Base-by-base conservation (phyloP, 2,329 filamentous ascomycete genomes). In the Phaeosphaeria sp. region DNA sequence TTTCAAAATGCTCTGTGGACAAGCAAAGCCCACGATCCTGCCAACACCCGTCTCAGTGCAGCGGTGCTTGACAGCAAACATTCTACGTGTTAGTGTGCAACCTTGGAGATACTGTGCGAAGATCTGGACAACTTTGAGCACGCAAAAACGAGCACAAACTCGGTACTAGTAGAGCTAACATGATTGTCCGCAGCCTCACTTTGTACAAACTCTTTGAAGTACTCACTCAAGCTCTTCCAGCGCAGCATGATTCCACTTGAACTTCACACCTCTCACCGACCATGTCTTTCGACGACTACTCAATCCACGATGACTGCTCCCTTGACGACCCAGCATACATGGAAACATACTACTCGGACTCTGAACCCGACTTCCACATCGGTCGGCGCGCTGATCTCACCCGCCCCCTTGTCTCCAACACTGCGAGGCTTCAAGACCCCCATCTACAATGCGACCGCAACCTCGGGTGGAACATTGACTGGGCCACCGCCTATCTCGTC, bases 401-500 rank as follows among this genome's bases (percentile, higher is more conserved):
- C 9, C 17, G 15, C 9, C 2, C 42, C 21, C 18, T 21, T 9
- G 3, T 17, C 4, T 13, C 42, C 27, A 20, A 46, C 6, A 49
- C 53, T n/a, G 22, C 56, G 6, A 64, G 54, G 21, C 62, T 74
- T 15, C 59, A 63, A n/a, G 64, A 73, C 51, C 67, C 65, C 6
- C 51, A 52, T 23, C 17, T 67, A 2, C 62, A 55, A 48, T 70
- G 65, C 52, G 61, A 69, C 5, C 57, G 62, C 11, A 67, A 69
- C 48, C 59, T 79, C 6, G 74, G 72, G 4, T 81, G 79, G 78
- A 76, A 71, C 20, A 71, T 79, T 17, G 77, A 79, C 27, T 80
- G 77, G 63, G 78, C 79, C 15, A 78, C 77, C 4, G 78, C 78
- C 22, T 78, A 74, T 64, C 53, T 75, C 25, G 72, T 78, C 52